phyloP scores from a whole-genome alignment of 192 early-diverging fungal genomes.

The Mortierella hygrophila region DNA sequence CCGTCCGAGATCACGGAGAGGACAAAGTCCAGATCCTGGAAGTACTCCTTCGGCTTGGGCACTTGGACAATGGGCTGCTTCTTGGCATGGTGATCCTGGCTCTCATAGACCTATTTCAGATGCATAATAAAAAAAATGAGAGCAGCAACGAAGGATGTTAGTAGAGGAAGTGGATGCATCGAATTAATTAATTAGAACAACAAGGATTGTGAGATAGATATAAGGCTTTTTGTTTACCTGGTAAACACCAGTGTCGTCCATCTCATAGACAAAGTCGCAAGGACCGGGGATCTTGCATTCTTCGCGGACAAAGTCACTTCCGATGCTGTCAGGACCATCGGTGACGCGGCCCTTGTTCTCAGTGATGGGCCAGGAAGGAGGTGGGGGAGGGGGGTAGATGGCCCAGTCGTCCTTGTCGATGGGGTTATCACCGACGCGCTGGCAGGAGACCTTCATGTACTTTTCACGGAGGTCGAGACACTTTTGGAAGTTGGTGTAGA shows the following conservation, averaged over 20 bases:
- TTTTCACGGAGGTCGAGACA: conserved; percentile 90
- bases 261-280: conserved; percentile 60
- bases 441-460: conserved; percentile 85
- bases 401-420: conserved; percentile 84
- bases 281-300: conserved; percentile 40
- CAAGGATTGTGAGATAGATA: background rate
- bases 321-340: conserved; percentile 50
- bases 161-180: background rate
- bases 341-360: conserved; percentile 56
- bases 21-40: conserved; percentile 87
- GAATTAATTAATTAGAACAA: background rate
- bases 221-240: conserved; percentile 62
- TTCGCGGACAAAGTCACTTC: conserved; percentile 54
- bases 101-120: conserved; percentile 26
- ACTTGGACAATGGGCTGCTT: conserved; percentile 64
- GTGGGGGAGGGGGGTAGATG: conserved; percentile 92
- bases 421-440: conserved; percentile 88
- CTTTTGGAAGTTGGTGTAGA: conserved; percentile 75
- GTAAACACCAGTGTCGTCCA: conserved; percentile 77
- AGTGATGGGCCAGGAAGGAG: conserved; percentile 74
- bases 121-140: background rate
- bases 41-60: conserved; percentile 89
- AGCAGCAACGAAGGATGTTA: background rate
- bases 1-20: conserved; percentile 88
- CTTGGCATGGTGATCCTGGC: conserved; percentile 33